Evolutionary conservation across 1,139 yeast species (phyloP), one percentile per base, ranked within the genome.

Genomic region (Geotrichum macrosporum): DNA sequence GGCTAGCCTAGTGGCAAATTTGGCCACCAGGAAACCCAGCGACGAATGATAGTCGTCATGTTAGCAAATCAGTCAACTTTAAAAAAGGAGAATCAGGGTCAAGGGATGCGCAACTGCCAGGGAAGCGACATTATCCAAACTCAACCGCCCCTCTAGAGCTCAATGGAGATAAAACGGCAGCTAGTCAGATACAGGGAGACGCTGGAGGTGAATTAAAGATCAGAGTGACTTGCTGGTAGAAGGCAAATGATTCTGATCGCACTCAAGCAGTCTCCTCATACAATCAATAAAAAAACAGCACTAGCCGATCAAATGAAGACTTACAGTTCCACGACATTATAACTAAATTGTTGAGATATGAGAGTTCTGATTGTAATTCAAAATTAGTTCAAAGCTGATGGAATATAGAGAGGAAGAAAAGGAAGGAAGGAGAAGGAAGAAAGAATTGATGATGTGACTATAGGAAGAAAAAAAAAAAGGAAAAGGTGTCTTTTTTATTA

Each of bases 301-400:
- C 19, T 16, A 32, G 3, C 26, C 20, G n/a, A 36, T n/a, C 4
- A 22, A 24, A 34, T 16, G 19, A 13, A 27, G 6, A 44, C 51
- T 30, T 48, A 48, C 51, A 34, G 48, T 40, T 31, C 51, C 51
- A 48, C 18, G 51, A 48, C 51, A 48, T 48, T 32, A 13, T 47
- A 32, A 19, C n/a, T 21, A n/a, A 26, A 35, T 19, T n/a, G 34
- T 19, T 37, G 32, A 19, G 20, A 21, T n/a, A n/a, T n/a, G n/a
- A n/a, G n/a, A n/a, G n/a, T n/a, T n/a, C n/a, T n/a, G n/a, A n/a
- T n/a, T n/a, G n/a, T n/a, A 27, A 12, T 20, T 21, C 12, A 24
- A 10, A 10, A 8, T 24, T 24, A 10, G 10, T 19, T 20, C 35
- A 19, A 21, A 37, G 35, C 15, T 20, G 26, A 38, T 20, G 39